Percentiles rank a stretch among this genome's conserved stretches.
Conservation (phyloP, 257 asterid genomes). For the Scutellaria baicalensis region DNA sequence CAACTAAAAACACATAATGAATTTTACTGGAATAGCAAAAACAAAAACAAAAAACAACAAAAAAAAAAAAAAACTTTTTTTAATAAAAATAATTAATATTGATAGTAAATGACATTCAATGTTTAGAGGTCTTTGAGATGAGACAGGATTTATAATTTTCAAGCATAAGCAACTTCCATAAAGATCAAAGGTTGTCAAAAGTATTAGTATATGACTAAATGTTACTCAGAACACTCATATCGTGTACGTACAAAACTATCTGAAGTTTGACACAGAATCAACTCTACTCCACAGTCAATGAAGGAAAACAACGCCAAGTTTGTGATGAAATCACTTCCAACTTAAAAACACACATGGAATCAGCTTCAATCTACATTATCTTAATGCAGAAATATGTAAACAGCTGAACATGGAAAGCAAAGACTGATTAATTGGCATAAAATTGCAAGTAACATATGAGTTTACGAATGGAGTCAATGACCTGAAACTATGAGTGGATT, state of each 20-base stretch:
- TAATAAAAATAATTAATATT: neutral
- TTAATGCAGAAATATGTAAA: neutral
- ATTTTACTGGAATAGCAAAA: neutral
- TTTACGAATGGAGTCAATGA: slow-evolving; percentile 17
- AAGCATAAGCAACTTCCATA: neutral
- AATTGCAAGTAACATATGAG: neutral
- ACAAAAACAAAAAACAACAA: neutral
- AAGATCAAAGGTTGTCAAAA: slow-evolving; percentile 6
- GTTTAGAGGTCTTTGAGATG: neutral
- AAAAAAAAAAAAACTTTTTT: neutral
- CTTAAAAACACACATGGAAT: neutral
- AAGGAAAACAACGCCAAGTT: neutral
- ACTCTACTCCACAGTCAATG: neutral
- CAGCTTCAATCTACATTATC: neutral
- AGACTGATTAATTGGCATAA: neutral
- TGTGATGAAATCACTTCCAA: neutral
- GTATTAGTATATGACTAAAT: neutral
- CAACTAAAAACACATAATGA: neutral
- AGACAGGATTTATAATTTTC: neutral
- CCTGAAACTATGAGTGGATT: slow-evolving; percentile 59
- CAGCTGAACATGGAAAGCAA: neutral
- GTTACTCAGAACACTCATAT: neutral
- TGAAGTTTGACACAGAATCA: neutral
- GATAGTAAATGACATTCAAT: neutral
- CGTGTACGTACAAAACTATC: neutral